Conservation (phyloP, 108 stramenopile species). For the Chaetoceros tenuissimus region DNA sequence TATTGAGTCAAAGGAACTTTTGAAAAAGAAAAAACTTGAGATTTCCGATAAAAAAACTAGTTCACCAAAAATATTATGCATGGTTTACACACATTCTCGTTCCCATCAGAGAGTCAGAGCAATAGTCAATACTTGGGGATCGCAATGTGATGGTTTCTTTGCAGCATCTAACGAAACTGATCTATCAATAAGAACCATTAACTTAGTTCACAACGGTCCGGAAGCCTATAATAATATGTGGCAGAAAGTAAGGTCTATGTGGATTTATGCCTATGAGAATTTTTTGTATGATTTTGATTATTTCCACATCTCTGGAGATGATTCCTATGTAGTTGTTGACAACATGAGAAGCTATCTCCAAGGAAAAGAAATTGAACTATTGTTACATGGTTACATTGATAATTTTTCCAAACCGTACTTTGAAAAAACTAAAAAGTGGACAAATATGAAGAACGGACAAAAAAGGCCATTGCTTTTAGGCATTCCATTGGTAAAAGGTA, state of each 20-base stretch:
- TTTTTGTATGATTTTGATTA: conserved; percentile 26
- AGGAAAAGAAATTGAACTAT: background rate
- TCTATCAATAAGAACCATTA: conserved; percentile 40
- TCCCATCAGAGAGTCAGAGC: conserved; percentile 5
- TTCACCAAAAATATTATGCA: conserved; percentile 13
- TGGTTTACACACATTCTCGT: conserved; percentile 12
- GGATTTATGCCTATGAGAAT: conserved; percentile 21
- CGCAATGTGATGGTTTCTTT: conserved; percentile 87
- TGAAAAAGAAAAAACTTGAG: too few relatives aligned
- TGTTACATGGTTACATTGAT: too few relatives aligned
- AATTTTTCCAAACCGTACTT: too few relatives aligned
- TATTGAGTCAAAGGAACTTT: too few relatives aligned
- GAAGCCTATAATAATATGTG: conserved; percentile 71
- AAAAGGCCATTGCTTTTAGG: conserved; percentile 34
- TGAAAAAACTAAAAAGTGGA: too few relatives aligned
- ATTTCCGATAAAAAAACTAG: too few relatives aligned
- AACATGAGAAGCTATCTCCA: conserved; percentile 11
- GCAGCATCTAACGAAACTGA: conserved; percentile 74
- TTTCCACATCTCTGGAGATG: conserved; percentile 25
- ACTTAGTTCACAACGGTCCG: conserved; percentile 46
- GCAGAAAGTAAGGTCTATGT: conserved; percentile 50
- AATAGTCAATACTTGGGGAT: conserved; percentile 57
- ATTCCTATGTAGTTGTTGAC: conserved; percentile 21
- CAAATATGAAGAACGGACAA: conserved; percentile 10
- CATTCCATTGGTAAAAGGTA: conserved; percentile 1